These are phyloP conservation scores for Termitomyces sp. DNA, from an alignment of 768 basidiomycete genomes.

Conservation along the genomic window DNA sequence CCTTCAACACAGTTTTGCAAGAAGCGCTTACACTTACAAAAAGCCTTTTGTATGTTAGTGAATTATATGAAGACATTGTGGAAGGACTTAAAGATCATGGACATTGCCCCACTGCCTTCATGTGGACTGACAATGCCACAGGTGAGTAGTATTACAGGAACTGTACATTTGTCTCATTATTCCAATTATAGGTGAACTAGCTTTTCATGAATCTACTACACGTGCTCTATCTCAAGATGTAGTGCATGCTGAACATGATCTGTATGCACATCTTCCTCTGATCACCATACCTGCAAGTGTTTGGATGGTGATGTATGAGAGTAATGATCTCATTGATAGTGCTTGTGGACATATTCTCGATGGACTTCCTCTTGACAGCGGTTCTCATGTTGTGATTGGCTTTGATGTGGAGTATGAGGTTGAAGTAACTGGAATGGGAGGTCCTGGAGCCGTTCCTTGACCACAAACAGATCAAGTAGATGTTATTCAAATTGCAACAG, in stretches of 20 bases:
- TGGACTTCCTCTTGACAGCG: background rate
- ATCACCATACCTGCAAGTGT: background rate
- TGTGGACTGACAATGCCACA: slow-evolving; percentile 1
- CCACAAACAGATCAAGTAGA: background rate
- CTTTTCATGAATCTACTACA: slow-evolving; percentile 5
- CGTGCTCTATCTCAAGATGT: background rate
- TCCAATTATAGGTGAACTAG: background rate
- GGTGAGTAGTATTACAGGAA: background rate
- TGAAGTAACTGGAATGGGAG: background rate
- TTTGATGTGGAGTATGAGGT: slow-evolving; percentile 1
- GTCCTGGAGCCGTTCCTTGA: background rate
- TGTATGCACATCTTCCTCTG: background rate
- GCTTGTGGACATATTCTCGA: slow-evolving; percentile 1
- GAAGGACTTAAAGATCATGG: background rate
- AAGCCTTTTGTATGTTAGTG: slow-evolving; percentile 3
- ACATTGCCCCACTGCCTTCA: background rate
- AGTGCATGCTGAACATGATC: background rate
- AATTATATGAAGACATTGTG: slow-evolving; percentile 2
- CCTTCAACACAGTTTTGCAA: background rate
- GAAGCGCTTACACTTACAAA: slow-evolving; percentile 2
- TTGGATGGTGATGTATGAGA: background rate
- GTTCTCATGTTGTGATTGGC: background rate
- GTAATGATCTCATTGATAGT: slow-evolving; percentile 1
- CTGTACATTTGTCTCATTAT: too few relatives aligned
- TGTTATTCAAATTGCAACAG: slow-evolving; percentile 3